A percentile compares a stretch with the other conserved stretches of the same genome.
These are phyloP conservation scores for Lachnellula occidentalis DNA, from an alignment of 2,329 filamentous ascomycete species.

Conservation along the genomic window DNA sequence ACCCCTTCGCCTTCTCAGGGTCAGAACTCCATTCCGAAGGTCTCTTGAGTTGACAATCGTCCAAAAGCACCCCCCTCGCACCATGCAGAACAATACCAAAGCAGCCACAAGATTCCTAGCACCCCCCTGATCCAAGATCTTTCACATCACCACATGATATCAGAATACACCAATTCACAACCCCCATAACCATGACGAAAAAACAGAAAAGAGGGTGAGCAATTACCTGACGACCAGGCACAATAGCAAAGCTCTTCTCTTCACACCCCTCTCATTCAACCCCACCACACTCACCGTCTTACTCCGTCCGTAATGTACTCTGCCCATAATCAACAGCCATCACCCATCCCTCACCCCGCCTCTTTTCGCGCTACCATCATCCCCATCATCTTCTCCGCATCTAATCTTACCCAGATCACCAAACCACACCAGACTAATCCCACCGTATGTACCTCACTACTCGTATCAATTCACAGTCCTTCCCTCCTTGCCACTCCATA, in stretches of 20 bases:
- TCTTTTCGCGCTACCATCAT: slow-evolving; percentile 2
- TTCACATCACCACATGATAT: slow-evolving; percentile 4
- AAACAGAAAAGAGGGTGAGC: background rate
- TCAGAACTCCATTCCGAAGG: slow-evolving; percentile 14
- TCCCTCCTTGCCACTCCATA: background rate
- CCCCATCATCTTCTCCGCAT: slow-evolving; percentile 22
- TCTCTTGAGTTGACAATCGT: slow-evolving; percentile 13
- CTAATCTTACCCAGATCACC: slow-evolving; percentile 15
- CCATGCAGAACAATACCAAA: slow-evolving; percentile 12
- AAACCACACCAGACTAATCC: slow-evolving; percentile 28
- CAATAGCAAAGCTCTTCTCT: slow-evolving; percentile 14
- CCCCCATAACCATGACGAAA: no score
- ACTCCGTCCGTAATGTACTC: slow-evolving; percentile 41
- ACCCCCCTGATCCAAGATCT: slow-evolving; percentile 17
- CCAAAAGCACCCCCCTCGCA: slow-evolving; percentile 13
- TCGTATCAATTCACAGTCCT: slow-evolving; percentile 15
- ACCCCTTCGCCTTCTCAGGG: slow-evolving; percentile 12
- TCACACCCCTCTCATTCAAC: slow-evolving; percentile 10
- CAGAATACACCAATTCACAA: background rate
- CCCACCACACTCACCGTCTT: slow-evolving; percentile 39
- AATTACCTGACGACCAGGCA: slow-evolving; percentile 17
- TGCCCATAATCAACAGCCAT: slow-evolving; percentile 36
- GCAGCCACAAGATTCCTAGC: slow-evolving; percentile 18
- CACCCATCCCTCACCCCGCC: slow-evolving; percentile 7
- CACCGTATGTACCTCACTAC: slow-evolving; percentile 17